These are phyloP conservation scores for Pythium insidiosum DNA, from an alignment of 352 stramenopile species.

Conservation along the genomic window DNA sequence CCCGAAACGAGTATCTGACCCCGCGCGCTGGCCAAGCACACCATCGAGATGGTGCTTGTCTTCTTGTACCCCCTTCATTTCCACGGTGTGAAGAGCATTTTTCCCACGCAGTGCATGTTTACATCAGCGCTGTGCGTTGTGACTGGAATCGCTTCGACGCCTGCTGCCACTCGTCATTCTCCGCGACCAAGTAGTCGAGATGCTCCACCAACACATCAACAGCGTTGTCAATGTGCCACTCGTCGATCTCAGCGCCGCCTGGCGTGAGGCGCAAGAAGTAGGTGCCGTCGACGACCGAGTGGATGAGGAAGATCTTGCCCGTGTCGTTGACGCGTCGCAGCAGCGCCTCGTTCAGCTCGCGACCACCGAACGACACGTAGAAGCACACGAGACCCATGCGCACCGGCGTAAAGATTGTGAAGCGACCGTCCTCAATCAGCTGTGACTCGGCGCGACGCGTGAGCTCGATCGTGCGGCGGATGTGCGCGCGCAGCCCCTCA, in stretches of 20 bases:
- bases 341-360: constrained; percentile 35
- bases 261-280: constrained; percentile 47
- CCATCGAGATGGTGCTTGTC: too few species aligned
- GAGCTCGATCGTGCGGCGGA: constrained; percentile 36
- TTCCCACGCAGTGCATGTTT: neutral
- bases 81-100: too few species aligned
- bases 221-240: constrained; percentile 38
- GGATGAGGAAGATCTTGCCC: constrained; percentile 52
- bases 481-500: constrained; percentile 37
- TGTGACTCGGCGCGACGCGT: constrained; percentile 34
- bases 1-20: too few species aligned
- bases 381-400: constrained; percentile 64
- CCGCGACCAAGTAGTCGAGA: constrained; percentile 20
- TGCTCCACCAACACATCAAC: constrained; percentile 20
- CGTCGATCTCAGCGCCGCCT: constrained; percentile 33
- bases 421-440: constrained; percentile 31
- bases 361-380: constrained; percentile 30
- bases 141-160: constrained; percentile 2
- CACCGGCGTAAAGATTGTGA: constrained; percentile 37
- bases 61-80: too few species aligned
- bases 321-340: constrained; percentile 50
- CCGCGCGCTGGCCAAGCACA: too few species aligned
- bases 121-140: neutral
- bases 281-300: constrained; percentile 46
- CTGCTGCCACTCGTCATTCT: constrained; percentile 27